These are phyloP conservation scores for Selaginella moellendorffii DNA, from an alignment of 75 land plant genomes.

Conservation along the genomic window DNA sequence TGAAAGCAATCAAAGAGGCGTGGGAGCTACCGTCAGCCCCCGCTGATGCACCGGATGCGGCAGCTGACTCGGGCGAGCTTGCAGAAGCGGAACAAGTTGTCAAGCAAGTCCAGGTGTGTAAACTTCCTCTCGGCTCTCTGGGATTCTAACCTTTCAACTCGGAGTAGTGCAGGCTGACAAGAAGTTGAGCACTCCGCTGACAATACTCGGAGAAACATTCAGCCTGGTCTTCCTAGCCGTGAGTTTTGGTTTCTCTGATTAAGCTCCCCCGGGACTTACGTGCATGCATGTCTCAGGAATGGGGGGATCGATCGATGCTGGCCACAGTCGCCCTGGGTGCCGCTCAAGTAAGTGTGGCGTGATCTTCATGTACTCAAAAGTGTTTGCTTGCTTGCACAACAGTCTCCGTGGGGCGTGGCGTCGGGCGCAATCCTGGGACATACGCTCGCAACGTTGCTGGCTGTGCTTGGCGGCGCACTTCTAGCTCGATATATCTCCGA, in stretches of 20 bases:
- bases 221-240: slow-evolving; percentile 94
- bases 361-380: background rate
- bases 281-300: slow-evolving; percentile 48
- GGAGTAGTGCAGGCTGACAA: slow-evolving; percentile 52
- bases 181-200: slow-evolving; percentile 49
- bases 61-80: slow-evolving; percentile 48
- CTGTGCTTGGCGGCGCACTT: slow-evolving; percentile 86
- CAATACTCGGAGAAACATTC: slow-evolving; percentile 80
- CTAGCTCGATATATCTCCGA: slow-evolving; percentile 94
- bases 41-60: slow-evolving; percentile 15
- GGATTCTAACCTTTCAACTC: slow-evolving; percentile 1
- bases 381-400: slow-evolving; percentile 7
- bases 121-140: background rate
- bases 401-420: slow-evolving; percentile 98
- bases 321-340: slow-evolving; percentile 97
- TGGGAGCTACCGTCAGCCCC: slow-evolving; percentile 60
- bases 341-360: slow-evolving; percentile 57
- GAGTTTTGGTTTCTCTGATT: slow-evolving; percentile 17
- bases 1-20: slow-evolving; percentile 77
- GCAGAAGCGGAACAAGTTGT: slow-evolving; percentile 96
- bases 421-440: slow-evolving; percentile 94
- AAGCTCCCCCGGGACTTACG: background rate
- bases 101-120: slow-evolving; percentile 48
- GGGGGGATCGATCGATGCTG: slow-evolving; percentile 99
- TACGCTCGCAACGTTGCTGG: slow-evolving; percentile 68